Conservation (phyloP, 2,329 filamentous ascomycete species). For the Exophiala dermatitidis region DNA sequence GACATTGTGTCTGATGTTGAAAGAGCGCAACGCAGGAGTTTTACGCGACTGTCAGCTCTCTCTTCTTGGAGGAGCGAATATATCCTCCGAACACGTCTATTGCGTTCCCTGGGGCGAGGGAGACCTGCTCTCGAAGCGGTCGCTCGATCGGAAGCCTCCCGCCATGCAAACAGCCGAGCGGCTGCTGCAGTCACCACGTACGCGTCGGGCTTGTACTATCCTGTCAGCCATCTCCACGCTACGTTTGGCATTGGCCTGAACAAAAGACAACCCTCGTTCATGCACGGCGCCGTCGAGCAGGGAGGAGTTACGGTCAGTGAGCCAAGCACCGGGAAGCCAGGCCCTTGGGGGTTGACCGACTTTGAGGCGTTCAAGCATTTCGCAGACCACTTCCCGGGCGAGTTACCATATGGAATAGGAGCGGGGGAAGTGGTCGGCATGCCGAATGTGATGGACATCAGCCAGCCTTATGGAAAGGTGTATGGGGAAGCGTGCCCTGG, state of each 20-base stretch:
- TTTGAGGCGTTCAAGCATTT: constrained; percentile 69
- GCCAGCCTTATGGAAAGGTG: constrained; percentile 73
- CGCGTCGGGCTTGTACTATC: constrained; percentile 71
- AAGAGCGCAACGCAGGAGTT: constrained; percentile 65
- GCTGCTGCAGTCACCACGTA: constrained; percentile 73
- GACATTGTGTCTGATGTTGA: constrained; percentile 38
- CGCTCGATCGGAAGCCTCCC: constrained; percentile 47
- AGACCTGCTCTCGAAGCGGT: constrained; percentile 58
- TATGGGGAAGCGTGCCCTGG: constrained; percentile 82
- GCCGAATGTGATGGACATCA: constrained; percentile 86
- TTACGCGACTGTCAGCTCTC: constrained; percentile 70
- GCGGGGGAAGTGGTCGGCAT: constrained; percentile 66
- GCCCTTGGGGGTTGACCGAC: constrained; percentile 75
- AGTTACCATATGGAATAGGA: constrained; percentile 69
- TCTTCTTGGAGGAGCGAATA: constrained; percentile 98
- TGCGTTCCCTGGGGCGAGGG: constrained; percentile 73
- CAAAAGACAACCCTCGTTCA: constrained; percentile 68
- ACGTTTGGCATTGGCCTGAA: constrained; percentile 59
- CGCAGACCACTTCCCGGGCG: constrained; percentile 65
- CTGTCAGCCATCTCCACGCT: constrained; percentile 72
- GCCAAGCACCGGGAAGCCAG: constrained; percentile 64
- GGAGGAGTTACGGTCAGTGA: constrained; percentile 76
- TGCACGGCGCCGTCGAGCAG: constrained; percentile 75
- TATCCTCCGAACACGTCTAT: constrained; percentile 72
- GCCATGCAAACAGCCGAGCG: constrained; percentile 54